These are phyloP conservation scores for Lodderomyces parapsilosis DNA, from an alignment of 1,139 yeast species.

Conservation along the genomic window DNA sequence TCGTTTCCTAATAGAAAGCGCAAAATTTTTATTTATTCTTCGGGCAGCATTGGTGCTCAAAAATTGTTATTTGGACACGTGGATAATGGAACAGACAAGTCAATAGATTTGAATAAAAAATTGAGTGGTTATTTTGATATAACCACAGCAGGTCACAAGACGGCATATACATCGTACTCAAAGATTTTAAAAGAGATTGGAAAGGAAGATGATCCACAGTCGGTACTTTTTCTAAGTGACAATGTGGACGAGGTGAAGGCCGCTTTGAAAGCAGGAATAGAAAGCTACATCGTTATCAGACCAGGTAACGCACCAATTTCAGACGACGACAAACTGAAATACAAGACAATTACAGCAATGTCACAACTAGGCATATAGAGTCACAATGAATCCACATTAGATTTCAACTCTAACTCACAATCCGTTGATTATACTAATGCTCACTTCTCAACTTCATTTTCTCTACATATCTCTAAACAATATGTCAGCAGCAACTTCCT, in stretches of 20 bases:
- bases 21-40: constrained; percentile 72
- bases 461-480: constrained; percentile 56
- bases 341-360: constrained; percentile 21
- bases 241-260: constrained; percentile 68
- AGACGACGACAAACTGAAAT: constrained; percentile 23
- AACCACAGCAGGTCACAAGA: constrained; percentile 76
- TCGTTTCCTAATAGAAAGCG: constrained; percentile 22
- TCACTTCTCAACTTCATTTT: too few species aligned
- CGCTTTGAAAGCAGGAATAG: constrained; percentile 66
- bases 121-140: constrained; percentile 81
- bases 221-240: constrained; percentile 73
- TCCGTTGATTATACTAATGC: background rate
- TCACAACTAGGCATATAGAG: constrained; percentile 13
- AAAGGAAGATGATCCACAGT: constrained; percentile 18
- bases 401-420: background rate
- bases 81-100: constrained; percentile 23
- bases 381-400: too few species aligned
- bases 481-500: constrained; percentile 93
- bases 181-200: constrained; percentile 54
- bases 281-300: constrained; percentile 58
- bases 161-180: constrained; percentile 54
- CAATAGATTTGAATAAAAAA: constrained; percentile 50
- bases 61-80: constrained; percentile 72
- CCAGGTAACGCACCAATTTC: constrained; percentile 71
- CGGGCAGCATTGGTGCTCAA: constrained; percentile 91